phyloP scores from a whole-genome alignment of 1,139 yeast species.

The Sporopachydermia cereana region DNA sequence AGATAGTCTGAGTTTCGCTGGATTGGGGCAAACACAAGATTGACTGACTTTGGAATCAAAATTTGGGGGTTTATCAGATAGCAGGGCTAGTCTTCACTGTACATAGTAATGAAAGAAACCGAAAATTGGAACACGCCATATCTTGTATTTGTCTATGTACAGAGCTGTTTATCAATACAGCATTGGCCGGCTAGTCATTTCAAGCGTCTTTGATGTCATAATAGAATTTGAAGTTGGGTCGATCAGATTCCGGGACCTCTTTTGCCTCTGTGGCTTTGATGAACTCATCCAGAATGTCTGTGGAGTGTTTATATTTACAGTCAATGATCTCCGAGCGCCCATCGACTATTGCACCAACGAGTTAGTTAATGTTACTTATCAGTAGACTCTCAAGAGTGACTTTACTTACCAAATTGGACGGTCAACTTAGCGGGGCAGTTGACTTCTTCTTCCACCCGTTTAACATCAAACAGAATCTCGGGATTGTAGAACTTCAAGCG shows the following conservation, averaged over 20 bases:
- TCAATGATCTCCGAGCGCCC: constrained; percentile 26
- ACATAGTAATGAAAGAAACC: neutral
- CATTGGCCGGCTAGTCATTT: too few relatives aligned
- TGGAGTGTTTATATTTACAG: constrained; percentile 27
- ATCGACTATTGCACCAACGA: constrained; percentile 18
- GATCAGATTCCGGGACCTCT: neutral
- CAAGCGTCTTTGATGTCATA: too few relatives aligned
- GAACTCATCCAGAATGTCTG: constrained; percentile 29
- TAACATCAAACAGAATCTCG: constrained; percentile 46
- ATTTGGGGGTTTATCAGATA: too few relatives aligned
- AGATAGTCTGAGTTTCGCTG: constrained; percentile 41
- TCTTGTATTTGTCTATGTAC: too few relatives aligned
- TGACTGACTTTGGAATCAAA: too few relatives aligned
- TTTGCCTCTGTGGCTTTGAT: constrained; percentile 25
- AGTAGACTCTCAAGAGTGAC: too few relatives aligned
- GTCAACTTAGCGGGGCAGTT: constrained; percentile 35
- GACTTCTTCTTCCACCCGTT: constrained; percentile 34
- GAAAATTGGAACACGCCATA: neutral
- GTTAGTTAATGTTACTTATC: too few relatives aligned
- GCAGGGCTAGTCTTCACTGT: neutral
- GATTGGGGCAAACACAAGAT: too few relatives aligned
- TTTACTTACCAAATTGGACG: constrained; percentile 17
- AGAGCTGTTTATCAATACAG: too few relatives aligned
- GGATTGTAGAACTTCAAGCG: constrained; percentile 79
- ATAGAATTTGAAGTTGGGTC: neutral